Evolutionary conservation across 495 filamentous ascomycete genomes (phyloP), one percentile per base, ranked within the genome.

Genomic region (Bombardia bombarda): DNA sequence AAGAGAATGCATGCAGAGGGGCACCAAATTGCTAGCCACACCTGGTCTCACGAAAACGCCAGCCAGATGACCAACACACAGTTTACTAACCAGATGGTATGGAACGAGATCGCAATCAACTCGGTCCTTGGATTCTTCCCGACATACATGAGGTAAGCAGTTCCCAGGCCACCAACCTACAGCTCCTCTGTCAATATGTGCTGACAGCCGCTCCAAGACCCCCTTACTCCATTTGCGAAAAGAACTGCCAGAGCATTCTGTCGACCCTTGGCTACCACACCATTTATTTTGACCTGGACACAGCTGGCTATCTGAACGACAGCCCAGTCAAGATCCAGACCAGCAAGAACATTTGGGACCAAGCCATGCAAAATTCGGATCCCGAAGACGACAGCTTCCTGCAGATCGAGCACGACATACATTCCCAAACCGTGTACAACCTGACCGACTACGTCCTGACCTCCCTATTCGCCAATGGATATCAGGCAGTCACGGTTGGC

Each of bases 21-120:
- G n/a, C 87, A 94, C 55, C 87, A 92, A 57, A 68, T 94, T 41
- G 87, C 82, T 22, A 84, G 79, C 51, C 87, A 94, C 51, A 92
- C 84, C 1, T 94, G 86, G 86, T 85, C 82, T 30, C 87, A 94
- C 51, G 80, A 65, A 73, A 87, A 69, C 63, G 87, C 50, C 72
- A 73, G 61, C 72, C 74, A 55, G 56, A 79, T 57, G 66, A 74
- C 38, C 46, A 75, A 39, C 54, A 53, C 22, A 56, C 68, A 82
- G 43, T 78, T 83, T 46, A 67, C 67, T 4, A 71, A 80, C 14
- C 82, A 92, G 51, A 81, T 94, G 58, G 55, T 75, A 37, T 86
- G 81, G 71, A 84, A 86, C 45, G 87, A 92, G 60, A 85, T 83
- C 43, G 87, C 86, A 0, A 51, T 92, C 16, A 79, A 82, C 33